Percentiles rank a stretch among this genome's conserved stretches.
These are phyloP conservation scores for Perkinsus olseni DNA, from an alignment of 169 alveolate species.

Conservation along the genomic window DNA sequence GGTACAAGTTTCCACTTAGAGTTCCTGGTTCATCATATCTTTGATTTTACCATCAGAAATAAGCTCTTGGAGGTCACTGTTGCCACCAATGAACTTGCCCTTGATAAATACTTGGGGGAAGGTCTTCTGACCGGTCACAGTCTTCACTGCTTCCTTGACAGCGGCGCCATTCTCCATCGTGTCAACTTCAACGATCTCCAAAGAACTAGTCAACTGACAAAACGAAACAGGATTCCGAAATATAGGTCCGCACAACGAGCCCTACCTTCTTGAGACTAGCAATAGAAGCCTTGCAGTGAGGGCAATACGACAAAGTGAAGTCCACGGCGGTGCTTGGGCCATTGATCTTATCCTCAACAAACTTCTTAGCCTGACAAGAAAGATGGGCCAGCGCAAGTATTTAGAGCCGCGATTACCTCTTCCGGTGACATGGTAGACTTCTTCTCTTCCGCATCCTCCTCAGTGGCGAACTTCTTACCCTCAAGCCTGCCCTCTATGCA, in stretches of 20 bases:
- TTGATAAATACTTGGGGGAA: constrained; percentile 22
- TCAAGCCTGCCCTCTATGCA: background rate
- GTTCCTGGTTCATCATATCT: background rate
- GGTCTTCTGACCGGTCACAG: constrained; percentile 15
- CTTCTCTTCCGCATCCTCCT: background rate
- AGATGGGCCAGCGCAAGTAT: background rate
- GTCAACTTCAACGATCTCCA: background rate
- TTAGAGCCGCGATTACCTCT: background rate
- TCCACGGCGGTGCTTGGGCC: background rate
- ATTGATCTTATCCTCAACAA: background rate
- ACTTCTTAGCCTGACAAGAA: background rate
- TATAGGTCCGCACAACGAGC: background rate
- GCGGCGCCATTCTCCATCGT: background rate
- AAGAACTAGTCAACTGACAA: background rate
- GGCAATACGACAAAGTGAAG: background rate
- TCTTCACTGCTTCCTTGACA: background rate
- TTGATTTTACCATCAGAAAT: background rate
- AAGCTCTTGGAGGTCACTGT: constrained; percentile 5
- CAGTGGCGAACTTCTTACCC: background rate
- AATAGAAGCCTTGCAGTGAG: background rate
- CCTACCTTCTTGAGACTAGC: background rate
- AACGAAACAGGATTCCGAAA: background rate
- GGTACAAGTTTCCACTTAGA: background rate
- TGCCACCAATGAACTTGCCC: constrained; percentile 30
- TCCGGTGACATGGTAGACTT: background rate